A percentile compares a stretch with the other conserved stretches of the same genome.
These are phyloP conservation scores for Inonotus obliquus DNA, from an alignment of 1,284 basidiomycete genomes.

Conservation along the genomic window DNA sequence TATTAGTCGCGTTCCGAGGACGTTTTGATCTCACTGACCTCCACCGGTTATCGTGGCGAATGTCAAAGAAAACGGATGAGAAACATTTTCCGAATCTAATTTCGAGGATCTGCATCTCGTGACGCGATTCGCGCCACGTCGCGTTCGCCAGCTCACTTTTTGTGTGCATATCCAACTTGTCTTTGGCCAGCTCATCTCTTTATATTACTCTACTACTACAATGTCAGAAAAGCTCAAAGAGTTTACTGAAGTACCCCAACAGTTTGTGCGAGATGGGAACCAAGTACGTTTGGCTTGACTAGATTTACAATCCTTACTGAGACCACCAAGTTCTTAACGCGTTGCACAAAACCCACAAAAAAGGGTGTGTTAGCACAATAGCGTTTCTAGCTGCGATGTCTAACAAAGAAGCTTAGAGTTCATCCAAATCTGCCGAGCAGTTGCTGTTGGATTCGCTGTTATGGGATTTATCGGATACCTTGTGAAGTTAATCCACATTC, in stretches of 20 bases:
- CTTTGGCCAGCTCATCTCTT: constrained; percentile 6
- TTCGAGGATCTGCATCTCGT: neutral
- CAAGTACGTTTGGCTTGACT: constrained; percentile 53
- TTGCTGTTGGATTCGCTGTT: constrained; percentile 91
- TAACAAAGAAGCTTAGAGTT: constrained; percentile 60
- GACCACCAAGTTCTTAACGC: constrained; percentile 77
- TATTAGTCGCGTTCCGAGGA: neutral
- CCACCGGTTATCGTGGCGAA: neutral
- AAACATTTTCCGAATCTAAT: neutral
- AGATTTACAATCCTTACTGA: constrained; percentile 5
- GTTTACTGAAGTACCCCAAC: constrained; percentile 86
- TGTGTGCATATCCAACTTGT: neutral
- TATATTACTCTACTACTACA: constrained; percentile 22
- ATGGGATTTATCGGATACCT: constrained; percentile 99
- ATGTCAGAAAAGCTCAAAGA: constrained; percentile 93
- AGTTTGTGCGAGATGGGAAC: constrained; percentile 90
- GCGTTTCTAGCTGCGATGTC: neutral
- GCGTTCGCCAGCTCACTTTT: constrained; percentile 17
- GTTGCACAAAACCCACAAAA: constrained; percentile 96
- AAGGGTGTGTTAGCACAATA: constrained; percentile 59
- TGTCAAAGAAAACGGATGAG: neutral
- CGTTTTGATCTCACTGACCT: neutral
- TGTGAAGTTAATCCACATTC: constrained; percentile 94
- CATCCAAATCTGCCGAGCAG: constrained; percentile 86
- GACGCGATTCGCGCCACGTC: constrained; percentile 13